Conservation (phyloP, 148 eudicot species). For the Hydrangea macrophylla region DNA sequence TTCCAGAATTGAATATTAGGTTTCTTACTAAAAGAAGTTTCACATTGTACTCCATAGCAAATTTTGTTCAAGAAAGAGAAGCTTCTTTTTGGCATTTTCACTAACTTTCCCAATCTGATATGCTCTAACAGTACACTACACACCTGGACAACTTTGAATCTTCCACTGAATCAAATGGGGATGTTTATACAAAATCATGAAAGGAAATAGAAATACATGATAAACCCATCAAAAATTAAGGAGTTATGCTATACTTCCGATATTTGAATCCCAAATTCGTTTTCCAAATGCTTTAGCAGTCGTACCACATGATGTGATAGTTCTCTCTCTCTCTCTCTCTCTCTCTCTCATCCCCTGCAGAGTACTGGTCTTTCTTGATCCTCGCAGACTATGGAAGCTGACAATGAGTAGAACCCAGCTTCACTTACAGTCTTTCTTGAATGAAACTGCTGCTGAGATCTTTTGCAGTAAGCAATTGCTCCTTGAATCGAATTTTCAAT, state of each 20-base stretch:
- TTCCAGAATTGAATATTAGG: not conserved
- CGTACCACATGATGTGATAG: no score
- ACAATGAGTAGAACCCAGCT: constrained; percentile 41
- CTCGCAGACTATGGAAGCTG: constrained; percentile 40
- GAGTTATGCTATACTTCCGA: no score
- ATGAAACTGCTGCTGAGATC: constrained; percentile 40
- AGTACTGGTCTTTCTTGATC: constrained; percentile 36
- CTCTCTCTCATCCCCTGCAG: not conserved
- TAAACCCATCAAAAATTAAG: constrained; percentile 13
- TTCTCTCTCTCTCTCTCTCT: no score
- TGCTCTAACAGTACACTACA: not conserved
- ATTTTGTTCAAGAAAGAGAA: constrained; percentile 1
- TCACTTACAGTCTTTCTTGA: constrained; percentile 50
- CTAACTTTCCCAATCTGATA: not conserved
- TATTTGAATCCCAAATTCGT: no score
- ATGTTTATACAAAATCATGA: not conserved
- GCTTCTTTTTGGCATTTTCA: not conserved
- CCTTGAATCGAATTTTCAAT: constrained; percentile 69
- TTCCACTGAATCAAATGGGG: not conserved
- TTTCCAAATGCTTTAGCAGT: no score
- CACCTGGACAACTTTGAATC: not conserved
- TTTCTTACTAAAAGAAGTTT: not conserved
- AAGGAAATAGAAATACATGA: not conserved
- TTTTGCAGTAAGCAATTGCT: constrained; percentile 88
- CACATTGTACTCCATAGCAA: not conserved